phyloP scores from a whole-genome alignment of 176 grass and related monocot species.

The Lolium rigidum region DNA sequence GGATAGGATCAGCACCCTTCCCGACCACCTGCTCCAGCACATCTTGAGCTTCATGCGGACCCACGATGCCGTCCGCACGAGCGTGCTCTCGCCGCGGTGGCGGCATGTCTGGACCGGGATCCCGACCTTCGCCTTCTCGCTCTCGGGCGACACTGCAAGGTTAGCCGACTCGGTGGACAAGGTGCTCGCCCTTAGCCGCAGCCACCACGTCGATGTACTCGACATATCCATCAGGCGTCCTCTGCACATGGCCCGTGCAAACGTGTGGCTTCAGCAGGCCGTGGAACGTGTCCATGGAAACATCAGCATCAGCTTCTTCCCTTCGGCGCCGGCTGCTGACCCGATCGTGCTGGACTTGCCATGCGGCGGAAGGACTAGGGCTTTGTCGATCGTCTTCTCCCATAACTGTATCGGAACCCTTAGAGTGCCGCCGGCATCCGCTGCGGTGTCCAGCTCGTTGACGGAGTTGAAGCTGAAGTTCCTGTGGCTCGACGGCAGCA shows the following conservation, averaged over 20 bases:
- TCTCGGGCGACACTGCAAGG: neutral
- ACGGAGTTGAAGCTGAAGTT: neutral
- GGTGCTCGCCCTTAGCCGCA: neutral
- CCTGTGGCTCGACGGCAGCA: neutral
- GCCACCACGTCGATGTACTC: neutral
- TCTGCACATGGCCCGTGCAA: neutral
- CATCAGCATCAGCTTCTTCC: neutral
- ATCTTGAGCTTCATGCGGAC: neutral
- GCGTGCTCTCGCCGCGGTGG: constrained; percentile 9
- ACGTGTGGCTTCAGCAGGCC: constrained; percentile 9
- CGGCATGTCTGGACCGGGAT: neutral
- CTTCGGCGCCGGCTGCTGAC: neutral
- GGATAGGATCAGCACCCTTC: constrained; percentile 1
- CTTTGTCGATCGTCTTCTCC: neutral
- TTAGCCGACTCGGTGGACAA: constrained; percentile 10
- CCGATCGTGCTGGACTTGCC: neutral
- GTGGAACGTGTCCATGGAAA: neutral
- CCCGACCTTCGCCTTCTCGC: neutral
- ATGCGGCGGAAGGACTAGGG: neutral
- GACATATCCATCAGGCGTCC: neutral
- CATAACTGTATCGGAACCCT: neutral
- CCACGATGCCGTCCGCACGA: neutral
- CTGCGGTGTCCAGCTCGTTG: neutral
- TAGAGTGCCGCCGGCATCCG: neutral
- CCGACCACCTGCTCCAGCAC: neutral